Base-by-base conservation (phyloP, 2,329 filamentous ascomycete species). In the Colletotrichum sp. region DNA sequence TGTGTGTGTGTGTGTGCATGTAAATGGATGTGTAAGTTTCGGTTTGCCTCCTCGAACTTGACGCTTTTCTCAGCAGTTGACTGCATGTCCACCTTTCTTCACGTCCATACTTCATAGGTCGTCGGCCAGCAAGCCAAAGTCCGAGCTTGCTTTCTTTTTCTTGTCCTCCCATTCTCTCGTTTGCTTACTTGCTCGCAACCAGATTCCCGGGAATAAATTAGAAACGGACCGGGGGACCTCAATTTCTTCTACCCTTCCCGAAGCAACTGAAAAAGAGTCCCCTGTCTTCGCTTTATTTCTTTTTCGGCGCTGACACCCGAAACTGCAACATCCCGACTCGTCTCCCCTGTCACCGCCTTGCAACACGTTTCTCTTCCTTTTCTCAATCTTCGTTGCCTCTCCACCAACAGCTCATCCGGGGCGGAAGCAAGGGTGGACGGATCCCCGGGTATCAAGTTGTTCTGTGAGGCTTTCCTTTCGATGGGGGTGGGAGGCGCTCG, bases 191-290 rank as follows among this genome's bases (percentile, higher is more conserved):
- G 55, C 39, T 26, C 26, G 64, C 62, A 72, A 73, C 70, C 64
- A 55, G 57, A 76, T 73, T 73, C 57, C 59, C 63, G 73, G 73
- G 73, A 76, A 65, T 63, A 34, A 16, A 32, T 44, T 34, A 24
- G 55, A 59, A n/a, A 36, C 28, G n/a, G 49, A 55, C 28, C 59
- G 36, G 39, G 72, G 60, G 60, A 21, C 69, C n/a, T 57, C 63
- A 21, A 34, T 62, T 49, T 62, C 18, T 60, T 30, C 34, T 55
- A 16, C n/a, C 36, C 57, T n/a, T 71, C 69, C 21, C 49, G 30
- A 71, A 63, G 63, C 64, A 74, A 63, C 34, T 32, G 34, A 44
- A 30, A 34, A 75, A 16, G 13, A 32, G 18, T 52, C 55, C 73
- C 64, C 63, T 76, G 67, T 68, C 15, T 49, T 30, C n/a, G 62